Percentiles rank a stretch among this genome's conserved stretches.
These are phyloP conservation scores for Rhodotorula sp. DNA, from an alignment of 1,284 basidiomycete genomes.

Conservation along the genomic window DNA sequence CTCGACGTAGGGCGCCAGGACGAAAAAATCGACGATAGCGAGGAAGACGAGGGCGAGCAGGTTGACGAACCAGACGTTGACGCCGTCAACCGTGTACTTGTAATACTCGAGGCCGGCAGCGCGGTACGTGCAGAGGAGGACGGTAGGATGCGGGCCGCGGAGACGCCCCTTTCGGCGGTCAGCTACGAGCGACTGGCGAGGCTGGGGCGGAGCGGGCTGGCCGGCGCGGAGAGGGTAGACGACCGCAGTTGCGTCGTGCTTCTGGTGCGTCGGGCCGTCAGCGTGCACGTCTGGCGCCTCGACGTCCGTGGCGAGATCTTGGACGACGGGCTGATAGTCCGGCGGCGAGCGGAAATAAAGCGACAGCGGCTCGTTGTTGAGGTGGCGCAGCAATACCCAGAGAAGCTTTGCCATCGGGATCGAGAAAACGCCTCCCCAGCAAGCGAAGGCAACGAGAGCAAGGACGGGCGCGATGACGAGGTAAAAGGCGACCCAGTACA, in stretches of 20 bases:
- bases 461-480: slow-evolving; percentile 83
- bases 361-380: slow-evolving; percentile 75
- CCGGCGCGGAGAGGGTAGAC: slow-evolving; percentile 48
- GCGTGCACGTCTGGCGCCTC: slow-evolving; percentile 30
- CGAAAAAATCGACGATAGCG: slow-evolving; percentile 87
- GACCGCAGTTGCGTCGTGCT: not conserved
- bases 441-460: slow-evolving; percentile 78
- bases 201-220: slow-evolving; percentile 49
- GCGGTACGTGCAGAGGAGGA: slow-evolving; percentile 91
- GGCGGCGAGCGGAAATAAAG: slow-evolving; percentile 90
- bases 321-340: slow-evolving; percentile 44
- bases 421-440: slow-evolving; percentile 89
- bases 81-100: slow-evolving; percentile 98
- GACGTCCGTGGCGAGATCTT: slow-evolving; percentile 37
- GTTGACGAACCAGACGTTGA: slow-evolving; percentile 98
- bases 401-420: slow-evolving; percentile 98
- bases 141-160: slow-evolving; percentile 61
- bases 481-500: slow-evolving; percentile 76
- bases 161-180: slow-evolving; percentile 55
- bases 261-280: slow-evolving; percentile 8
- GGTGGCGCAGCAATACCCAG: slow-evolving; percentile 85
- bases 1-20: slow-evolving; percentile 73
- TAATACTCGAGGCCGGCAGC: slow-evolving; percentile 91
- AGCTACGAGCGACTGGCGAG: slow-evolving; percentile 52
- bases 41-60: slow-evolving; percentile 91